Evolutionary conservation across 306 rosid genomes (phyloP).

Genomic region (Betula pendula): DNA sequence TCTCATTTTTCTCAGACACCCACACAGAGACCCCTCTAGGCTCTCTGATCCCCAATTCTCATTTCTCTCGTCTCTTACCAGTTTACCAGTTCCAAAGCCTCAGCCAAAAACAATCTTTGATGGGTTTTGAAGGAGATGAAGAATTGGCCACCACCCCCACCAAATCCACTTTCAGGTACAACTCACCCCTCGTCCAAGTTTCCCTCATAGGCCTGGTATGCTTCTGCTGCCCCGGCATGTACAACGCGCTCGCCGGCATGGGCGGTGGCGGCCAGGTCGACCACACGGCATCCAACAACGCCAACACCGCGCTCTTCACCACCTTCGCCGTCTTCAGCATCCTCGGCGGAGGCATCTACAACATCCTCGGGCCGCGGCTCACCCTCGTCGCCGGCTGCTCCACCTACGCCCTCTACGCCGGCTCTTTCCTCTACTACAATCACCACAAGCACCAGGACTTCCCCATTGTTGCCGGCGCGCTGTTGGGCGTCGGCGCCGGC

Average conservation of each 20-base stretch:
- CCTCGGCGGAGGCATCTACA: conserved; percentile 95
- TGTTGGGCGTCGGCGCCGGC: conserved; percentile 81
- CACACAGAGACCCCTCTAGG: no score
- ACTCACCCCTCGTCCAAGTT: conserved; percentile 71
- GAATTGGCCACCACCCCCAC: conserved; percentile 31
- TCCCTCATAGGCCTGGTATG: conserved; percentile 72
- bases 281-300: conserved; percentile 65
- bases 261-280: conserved; percentile 92
- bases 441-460: conserved; percentile 65
- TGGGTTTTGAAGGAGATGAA: conserved; percentile 52
- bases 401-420: conserved; percentile 75
- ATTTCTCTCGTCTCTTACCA: no score
- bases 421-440: conserved; percentile 87
- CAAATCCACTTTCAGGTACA: conserved; percentile 52
- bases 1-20: no score
- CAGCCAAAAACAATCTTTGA: neutral
- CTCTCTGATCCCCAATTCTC: neutral
- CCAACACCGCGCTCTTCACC: conserved; percentile 77
- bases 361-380: conserved; percentile 85
- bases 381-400: conserved; percentile 76
- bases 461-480: conserved; percentile 60
- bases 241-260: conserved; percentile 87
- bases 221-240: conserved; percentile 97
- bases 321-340: conserved; percentile 80
- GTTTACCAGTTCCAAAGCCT: neutral